Conservation (phyloP, 495 filamentous ascomycete species). For the Neurospora intermedia region DNA sequence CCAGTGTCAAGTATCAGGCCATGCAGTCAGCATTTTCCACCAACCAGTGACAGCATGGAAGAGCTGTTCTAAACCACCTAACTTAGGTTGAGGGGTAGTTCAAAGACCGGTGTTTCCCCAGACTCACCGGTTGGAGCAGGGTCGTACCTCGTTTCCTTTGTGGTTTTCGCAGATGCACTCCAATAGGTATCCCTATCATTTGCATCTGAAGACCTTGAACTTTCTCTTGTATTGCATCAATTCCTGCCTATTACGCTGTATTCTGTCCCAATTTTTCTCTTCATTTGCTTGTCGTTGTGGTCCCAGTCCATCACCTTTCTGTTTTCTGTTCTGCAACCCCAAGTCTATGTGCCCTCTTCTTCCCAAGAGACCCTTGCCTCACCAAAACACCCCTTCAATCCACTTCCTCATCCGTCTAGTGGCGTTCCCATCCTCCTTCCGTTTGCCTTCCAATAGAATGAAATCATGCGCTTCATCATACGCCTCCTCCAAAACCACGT, state of each 20-base stretch:
- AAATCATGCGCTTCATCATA: slow-evolving; percentile 17
- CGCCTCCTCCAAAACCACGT: slow-evolving; percentile 8
- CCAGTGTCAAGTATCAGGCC: background rate
- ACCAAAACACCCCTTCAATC: slow-evolving; percentile 7
- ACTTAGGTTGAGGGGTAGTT: background rate
- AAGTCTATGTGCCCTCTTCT: background rate
- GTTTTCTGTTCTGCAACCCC: background rate
- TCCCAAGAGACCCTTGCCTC: background rate
- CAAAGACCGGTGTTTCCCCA: background rate
- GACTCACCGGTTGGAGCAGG: background rate
- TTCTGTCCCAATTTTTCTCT: too few species aligned
- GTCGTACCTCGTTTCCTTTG: too few species aligned
- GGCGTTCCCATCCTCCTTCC: slow-evolving; percentile 8
- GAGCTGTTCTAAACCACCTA: background rate
- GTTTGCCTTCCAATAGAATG: slow-evolving; percentile 13
- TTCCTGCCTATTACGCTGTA: background rate
- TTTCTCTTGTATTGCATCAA: too few species aligned
- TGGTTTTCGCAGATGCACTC: too few species aligned
- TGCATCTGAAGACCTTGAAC: too few species aligned
- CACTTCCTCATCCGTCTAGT: slow-evolving; percentile 16
- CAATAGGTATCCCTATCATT: too few species aligned
- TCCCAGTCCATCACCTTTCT: background rate
- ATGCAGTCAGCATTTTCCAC: background rate
- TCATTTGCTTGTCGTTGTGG: too few species aligned
- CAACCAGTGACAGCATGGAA: background rate